A percentile compares a stretch with the other conserved stretches of the same genome.
Conservation (phyloP, 768 basidiomycete species). For the Tricholoma sp. region DNA sequence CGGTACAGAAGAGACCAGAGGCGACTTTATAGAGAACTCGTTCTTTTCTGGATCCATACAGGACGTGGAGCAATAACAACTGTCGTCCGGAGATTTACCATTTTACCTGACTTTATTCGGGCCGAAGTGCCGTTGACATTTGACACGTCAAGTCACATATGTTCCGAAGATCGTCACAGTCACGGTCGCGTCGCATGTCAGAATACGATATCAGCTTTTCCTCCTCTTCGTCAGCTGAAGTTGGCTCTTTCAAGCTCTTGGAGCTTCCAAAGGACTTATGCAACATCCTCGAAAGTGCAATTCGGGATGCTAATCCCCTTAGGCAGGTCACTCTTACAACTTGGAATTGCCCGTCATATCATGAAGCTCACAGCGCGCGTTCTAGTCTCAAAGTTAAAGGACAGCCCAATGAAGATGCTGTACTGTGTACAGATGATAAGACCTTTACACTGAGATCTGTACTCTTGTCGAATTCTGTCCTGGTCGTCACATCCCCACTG, state of each 20-base stretch:
- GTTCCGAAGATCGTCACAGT: too few relatives aligned
- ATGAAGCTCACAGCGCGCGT: slow-evolving; percentile 9
- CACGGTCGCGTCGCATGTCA: slow-evolving; percentile 26
- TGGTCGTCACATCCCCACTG: slow-evolving; percentile 58
- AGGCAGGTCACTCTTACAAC: slow-evolving; percentile 20
- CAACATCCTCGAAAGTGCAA: slow-evolving; percentile 52
- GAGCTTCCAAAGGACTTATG: slow-evolving; percentile 72
- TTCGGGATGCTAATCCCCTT: slow-evolving; percentile 24
- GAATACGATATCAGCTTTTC: slow-evolving; percentile 52
- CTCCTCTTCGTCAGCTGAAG: slow-evolving; percentile 37
- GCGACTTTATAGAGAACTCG: slow-evolving; percentile 6
- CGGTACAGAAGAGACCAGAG: slow-evolving; percentile 7
- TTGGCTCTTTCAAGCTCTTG: slow-evolving; percentile 60
- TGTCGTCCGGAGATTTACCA: too few relatives aligned
- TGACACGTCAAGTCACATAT: background rate
- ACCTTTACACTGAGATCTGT: slow-evolving; percentile 86
- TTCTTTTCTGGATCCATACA: slow-evolving; percentile 11
- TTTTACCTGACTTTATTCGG: too few relatives aligned
- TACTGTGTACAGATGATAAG: slow-evolving; percentile 75
- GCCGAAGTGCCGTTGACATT: background rate
- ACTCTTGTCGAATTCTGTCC: slow-evolving; percentile 81
- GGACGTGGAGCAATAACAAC: background rate
- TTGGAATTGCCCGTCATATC: slow-evolving; percentile 9
- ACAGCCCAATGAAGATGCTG: slow-evolving; percentile 75
- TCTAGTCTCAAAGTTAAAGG: slow-evolving; percentile 77